These are phyloP conservation scores for Penicillium desertorum DNA, from an alignment of 495 filamentous ascomycete genomes.

Conservation along the genomic window DNA sequence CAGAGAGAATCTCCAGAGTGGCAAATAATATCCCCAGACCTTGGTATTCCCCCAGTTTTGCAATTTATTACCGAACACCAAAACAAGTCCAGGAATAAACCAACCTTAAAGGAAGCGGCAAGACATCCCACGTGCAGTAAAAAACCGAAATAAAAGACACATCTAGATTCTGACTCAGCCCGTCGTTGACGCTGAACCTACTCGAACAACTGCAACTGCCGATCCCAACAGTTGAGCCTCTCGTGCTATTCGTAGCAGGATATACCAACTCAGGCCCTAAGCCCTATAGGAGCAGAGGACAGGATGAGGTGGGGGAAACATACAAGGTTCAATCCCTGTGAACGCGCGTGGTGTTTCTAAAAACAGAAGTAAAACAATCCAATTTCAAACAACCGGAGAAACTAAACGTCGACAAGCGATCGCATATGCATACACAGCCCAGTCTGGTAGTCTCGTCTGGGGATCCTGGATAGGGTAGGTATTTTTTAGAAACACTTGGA, in stretches of 20 bases:
- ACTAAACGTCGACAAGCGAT: not conserved
- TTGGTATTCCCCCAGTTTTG: constrained; percentile 3
- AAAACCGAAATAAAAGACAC: not conserved
- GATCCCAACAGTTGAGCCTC: constrained; percentile 4
- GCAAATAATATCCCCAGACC: constrained; percentile 2
- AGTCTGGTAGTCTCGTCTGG: constrained; percentile 2
- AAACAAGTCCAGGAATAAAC: not conserved
- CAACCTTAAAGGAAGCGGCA: not conserved
- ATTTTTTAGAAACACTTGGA: not conserved
- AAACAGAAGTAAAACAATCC: constrained; percentile 15
- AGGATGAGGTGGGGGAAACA: not conserved
- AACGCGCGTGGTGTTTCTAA: constrained; percentile 18
- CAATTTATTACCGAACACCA: not conserved
- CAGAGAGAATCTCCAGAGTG: constrained; percentile 1
- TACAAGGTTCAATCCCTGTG: constrained; percentile 8
- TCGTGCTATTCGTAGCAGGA: constrained; percentile 4
- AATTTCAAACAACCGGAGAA: constrained; percentile 7
- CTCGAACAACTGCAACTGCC: not conserved
- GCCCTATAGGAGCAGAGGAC: not conserved
- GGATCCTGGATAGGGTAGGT: constrained; percentile 1
- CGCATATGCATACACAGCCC: not conserved
- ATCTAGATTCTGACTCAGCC: not conserved
- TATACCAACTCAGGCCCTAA: constrained; percentile 2
- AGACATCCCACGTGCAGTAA: not conserved
- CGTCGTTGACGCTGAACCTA: not conserved